Conservation (phyloP, 176 grass and related monocot genomes). For the Zoysia japonica region DNA sequence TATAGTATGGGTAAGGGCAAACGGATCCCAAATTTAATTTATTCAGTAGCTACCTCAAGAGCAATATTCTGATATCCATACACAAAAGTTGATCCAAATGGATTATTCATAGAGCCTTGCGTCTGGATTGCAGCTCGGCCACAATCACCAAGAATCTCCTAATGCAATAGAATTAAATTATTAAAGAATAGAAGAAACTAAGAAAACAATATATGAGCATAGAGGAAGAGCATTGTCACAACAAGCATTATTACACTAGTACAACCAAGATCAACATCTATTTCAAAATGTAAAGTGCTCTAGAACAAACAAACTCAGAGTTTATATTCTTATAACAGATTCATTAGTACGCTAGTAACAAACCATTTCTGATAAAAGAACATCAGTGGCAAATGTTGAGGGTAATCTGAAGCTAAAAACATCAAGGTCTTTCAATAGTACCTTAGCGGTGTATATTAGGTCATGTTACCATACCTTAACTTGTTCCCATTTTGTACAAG, state of each 20-base stretch:
- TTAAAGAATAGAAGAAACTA: neutral
- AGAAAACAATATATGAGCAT: neutral
- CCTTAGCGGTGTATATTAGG: neutral
- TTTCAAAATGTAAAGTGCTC: neutral
- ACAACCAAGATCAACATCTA: neutral
- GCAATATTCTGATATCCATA: slow-evolving; percentile 96
- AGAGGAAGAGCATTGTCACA: neutral
- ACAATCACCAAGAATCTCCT: slow-evolving; percentile 91
- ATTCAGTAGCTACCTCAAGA: slow-evolving; percentile 65
- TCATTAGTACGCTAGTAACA: neutral
- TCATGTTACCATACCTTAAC: slow-evolving; percentile 70
- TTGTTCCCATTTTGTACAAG: slow-evolving; percentile 91
- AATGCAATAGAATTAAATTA: slow-evolving; percentile 17
- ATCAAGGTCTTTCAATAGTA: neutral
- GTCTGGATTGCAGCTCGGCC: slow-evolving; percentile 95
- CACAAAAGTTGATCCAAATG: slow-evolving; percentile 96
- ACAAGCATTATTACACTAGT: slow-evolving; percentile 3
- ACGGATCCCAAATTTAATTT: neutral
- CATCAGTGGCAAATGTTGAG: neutral
- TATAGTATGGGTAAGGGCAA: neutral
- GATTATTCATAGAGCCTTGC: slow-evolving; percentile 95
- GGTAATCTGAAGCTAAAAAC: neutral
- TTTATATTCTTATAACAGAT: neutral
- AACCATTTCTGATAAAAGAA: neutral
- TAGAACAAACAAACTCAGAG: slow-evolving; percentile 4